Evolutionary conservation across 2,329 filamentous ascomycete genomes (phyloP).

Genomic region (Ciborinia camelliae): DNA sequence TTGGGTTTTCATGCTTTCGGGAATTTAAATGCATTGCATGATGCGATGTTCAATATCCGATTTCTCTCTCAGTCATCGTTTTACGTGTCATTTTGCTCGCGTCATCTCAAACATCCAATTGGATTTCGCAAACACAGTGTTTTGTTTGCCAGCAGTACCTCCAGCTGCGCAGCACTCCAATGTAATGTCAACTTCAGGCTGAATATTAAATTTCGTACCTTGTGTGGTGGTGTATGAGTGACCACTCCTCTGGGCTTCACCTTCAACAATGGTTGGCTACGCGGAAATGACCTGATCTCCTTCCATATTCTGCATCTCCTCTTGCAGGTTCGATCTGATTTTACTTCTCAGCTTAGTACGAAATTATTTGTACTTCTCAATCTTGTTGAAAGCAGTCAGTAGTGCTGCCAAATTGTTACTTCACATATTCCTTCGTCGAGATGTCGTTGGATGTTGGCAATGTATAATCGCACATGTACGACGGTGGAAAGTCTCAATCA

Average conservation of each 20-base stretch:
- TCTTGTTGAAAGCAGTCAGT: not conserved
- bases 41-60: not conserved
- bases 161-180: not conserved
- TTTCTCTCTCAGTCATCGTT: not conserved
- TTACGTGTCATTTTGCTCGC: not conserved
- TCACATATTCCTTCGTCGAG: not conserved
- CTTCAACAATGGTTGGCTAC: slow-evolving; percentile 2
- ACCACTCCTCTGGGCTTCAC: slow-evolving; percentile 7
- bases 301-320: not conserved
- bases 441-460: not conserved
- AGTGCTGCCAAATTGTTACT: too few species aligned
- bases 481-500: slow-evolving; percentile 6
- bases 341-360: not conserved
- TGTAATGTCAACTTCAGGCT: not conserved
- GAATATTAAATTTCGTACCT: slow-evolving; percentile 9
- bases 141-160: slow-evolving; percentile 11
- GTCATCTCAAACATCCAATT: not conserved
- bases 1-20: not conserved
- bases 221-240: slow-evolving; percentile 8
- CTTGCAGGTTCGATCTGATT: not conserved
- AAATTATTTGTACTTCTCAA: not conserved
- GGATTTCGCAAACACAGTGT: not conserved
- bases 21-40: not conserved
- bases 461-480: not conserved
- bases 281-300: not conserved